Evolutionary conservation across 768 basidiomycete genomes (phyloP), one percentile per base, ranked within the genome.

Genomic region (Pisolithus sp.): DNA sequence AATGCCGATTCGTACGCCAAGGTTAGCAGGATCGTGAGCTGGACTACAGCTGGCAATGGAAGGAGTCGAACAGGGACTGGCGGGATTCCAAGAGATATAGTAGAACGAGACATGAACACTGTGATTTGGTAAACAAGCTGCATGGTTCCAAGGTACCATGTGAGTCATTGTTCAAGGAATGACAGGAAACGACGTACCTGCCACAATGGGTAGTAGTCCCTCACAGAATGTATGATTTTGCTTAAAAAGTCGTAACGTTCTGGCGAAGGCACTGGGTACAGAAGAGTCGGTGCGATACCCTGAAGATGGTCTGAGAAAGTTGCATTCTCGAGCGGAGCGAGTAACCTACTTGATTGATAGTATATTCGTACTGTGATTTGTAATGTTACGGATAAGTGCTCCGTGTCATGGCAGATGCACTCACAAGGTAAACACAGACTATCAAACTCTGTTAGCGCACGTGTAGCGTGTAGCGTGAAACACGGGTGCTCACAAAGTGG

Each of bases 121-220:
- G 89, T 89, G n/a, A 88, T 81, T 74, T 90, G 90, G 61, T 93
- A 93, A 28, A 92, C 81, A 38, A 93, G 80, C 83, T 90, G 23
- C 26, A 37, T 44, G 53, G 30, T 51, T 49, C 50, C 45, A 18
- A n/a, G 31, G 51, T 50, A 49, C n/a, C 50, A 23, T 15, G 18
- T 46, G 41, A 49, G 23, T 41, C 52, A 53, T 46, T 53, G 56
- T 55, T 61, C 6, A 57, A 12, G 12, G 10, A 13, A 10, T 59
- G 2, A 37, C 12, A 10, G 31, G 58, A 46, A 53, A 41, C 8
- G 17, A 53, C 76, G 20, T 55, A 86, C 89, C 83, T 92, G 90
- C 89, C 93, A 96, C 38, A 95, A 78, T 2, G 93, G 93, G 69
- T 97, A 97, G 65, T 93, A 98, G 62, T 97, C 95, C 36, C 92